These are phyloP conservation scores for Kandelia obovata DNA, from an alignment of 345 rosid genomes.

Conservation along the genomic window DNA sequence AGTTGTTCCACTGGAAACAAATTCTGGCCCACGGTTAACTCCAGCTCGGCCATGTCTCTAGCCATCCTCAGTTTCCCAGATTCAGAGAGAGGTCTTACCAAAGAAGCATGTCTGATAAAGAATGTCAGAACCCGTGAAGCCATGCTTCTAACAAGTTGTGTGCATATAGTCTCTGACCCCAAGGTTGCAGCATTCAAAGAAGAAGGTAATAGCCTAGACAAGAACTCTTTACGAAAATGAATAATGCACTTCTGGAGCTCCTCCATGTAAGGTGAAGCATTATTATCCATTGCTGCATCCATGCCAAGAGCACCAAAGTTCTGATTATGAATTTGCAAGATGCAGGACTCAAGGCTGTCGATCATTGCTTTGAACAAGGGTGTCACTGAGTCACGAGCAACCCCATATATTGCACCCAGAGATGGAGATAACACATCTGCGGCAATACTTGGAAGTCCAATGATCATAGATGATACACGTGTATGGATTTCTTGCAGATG, in stretches of 20 bases:
- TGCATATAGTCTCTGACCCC: constrained; percentile 84
- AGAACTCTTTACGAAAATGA: constrained; percentile 84
- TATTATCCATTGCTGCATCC: constrained; percentile 84
- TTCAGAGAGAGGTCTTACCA: constrained; percentile 94
- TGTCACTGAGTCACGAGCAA: constrained; percentile 86
- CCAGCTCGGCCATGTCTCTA: constrained; percentile 98
- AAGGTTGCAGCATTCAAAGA: constrained; percentile 47
- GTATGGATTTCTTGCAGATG: constrained; percentile 90
- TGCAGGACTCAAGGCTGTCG: constrained; percentile 84
- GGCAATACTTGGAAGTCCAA: constrained; percentile 69
- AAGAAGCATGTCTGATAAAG: constrained; percentile 90
- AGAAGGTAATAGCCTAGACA: constrained; percentile 76
- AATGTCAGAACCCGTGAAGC: constrained; percentile 83
- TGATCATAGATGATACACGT: constrained; percentile 61
- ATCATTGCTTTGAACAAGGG: constrained; percentile 89
- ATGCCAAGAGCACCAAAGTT: constrained; percentile 64
- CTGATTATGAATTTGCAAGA: constrained; percentile 89
- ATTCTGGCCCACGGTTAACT: constrained; percentile 91
- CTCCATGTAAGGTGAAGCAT: constrained; percentile 94
- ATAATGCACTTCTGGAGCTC: constrained; percentile 84
- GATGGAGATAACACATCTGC: constrained; percentile 76
- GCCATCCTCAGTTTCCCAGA: constrained; percentile 97
- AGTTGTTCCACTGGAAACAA: constrained; percentile 96
- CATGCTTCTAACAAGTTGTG: constrained; percentile 79
- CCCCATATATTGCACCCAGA: constrained; percentile 68